Conservation (phyloP, 2,329 filamentous ascomycete genomes). For the Hymenotorrendiella dingleyae region DNA sequence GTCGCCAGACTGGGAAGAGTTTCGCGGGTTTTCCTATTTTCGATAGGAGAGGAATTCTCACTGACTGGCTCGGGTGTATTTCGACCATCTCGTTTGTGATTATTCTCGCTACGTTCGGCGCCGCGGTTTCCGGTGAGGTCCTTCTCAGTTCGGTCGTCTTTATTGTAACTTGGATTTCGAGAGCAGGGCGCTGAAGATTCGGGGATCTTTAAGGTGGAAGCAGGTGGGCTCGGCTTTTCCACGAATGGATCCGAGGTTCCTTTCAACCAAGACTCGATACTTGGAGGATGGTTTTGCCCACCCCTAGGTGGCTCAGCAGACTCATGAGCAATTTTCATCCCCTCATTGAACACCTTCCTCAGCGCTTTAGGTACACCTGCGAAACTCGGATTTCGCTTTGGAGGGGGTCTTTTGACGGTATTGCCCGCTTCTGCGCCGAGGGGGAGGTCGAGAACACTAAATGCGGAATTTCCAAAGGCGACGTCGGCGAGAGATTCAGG, state of each 20-base stretch:
- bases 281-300: conserved; percentile 51
- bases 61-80: conserved; percentile 20
- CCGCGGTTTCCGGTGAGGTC: conserved; percentile 14
- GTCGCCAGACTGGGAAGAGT: conserved; percentile 25
- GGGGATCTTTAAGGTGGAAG: conserved; percentile 28
- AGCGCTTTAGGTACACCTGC: conserved; percentile 56
- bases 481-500: conserved; percentile 51
- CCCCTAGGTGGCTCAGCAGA: conserved; percentile 50
- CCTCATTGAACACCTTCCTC: conserved; percentile 58
- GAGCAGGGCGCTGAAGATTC: conserved; percentile 29
- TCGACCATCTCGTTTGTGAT: conserved; percentile 11
- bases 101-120: conserved; percentile 8
- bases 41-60: conserved; percentile 24
- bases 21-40: conserved; percentile 18
- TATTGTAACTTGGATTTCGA: conserved; percentile 22
- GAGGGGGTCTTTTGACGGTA: conserved; percentile 39
- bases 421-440: conserved; percentile 41
- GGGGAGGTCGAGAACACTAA: conserved; percentile 56
- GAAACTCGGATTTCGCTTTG: conserved; percentile 51
- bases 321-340: conserved; percentile 60
- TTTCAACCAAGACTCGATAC: conserved; percentile 61
- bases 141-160: conserved; percentile 17
- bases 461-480: conserved; percentile 60
- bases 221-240: conserved; percentile 32
- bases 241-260: conserved; percentile 58